These are phyloP conservation scores for Viola odorata DNA, from an alignment of 345 rosid genomes.

Conservation along the genomic window DNA sequence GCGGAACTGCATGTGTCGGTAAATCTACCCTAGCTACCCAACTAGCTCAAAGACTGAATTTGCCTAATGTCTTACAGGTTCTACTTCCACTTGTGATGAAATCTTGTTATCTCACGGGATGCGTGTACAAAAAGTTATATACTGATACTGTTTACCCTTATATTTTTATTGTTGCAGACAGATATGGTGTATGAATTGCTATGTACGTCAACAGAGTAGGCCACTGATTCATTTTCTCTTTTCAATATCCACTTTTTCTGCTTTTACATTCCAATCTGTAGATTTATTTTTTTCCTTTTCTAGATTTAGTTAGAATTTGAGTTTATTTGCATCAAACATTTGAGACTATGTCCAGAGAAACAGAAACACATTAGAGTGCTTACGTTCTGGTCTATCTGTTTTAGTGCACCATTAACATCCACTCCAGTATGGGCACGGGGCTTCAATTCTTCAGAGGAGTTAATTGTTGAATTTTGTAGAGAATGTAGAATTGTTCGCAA, in stretches of 20 bases:
- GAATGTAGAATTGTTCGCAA: slow-evolving; percentile 97
- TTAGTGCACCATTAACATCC: slow-evolving; percentile 87
- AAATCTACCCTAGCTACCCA: slow-evolving; percentile 98
- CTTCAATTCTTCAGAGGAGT: slow-evolving; percentile 77
- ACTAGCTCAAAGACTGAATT: slow-evolving; percentile 93
- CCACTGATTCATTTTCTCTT: background rate
- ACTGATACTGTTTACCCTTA: slow-evolving; percentile 8
- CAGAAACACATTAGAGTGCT: background rate
- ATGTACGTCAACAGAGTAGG: slow-evolving; percentile 90
- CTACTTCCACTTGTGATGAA: slow-evolving; percentile 4
- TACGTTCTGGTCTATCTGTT: slow-evolving; percentile 7
- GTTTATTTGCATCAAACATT: background rate
- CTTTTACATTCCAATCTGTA: background rate
- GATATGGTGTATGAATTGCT: slow-evolving; percentile 88
- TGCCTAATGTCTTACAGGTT: slow-evolving; percentile 97
- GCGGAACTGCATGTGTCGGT: slow-evolving; percentile 98
- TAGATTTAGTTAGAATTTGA: background rate
- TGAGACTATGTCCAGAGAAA: too few species aligned
- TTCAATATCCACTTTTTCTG: too few species aligned
- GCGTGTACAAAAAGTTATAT: background rate
- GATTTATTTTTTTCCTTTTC: background rate
- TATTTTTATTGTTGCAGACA: slow-evolving; percentile 43
- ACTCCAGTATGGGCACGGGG: slow-evolving; percentile 93
- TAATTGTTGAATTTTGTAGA: slow-evolving; percentile 87
- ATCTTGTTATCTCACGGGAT: background rate